phyloP scores from a whole-genome alignment of 345 rosid genomes.

The Lepidium didymum region DNA sequence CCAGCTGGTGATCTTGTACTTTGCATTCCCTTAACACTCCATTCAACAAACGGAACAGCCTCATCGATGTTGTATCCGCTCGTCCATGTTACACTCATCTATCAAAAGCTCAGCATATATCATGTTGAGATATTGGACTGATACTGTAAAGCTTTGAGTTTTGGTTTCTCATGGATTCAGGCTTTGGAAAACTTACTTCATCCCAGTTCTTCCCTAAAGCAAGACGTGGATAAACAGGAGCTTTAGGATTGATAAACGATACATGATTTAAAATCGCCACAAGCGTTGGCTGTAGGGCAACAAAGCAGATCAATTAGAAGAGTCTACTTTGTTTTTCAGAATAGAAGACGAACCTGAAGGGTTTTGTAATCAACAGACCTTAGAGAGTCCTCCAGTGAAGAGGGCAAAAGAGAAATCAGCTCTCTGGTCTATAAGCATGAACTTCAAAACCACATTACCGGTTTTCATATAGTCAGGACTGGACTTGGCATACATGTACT shows the following conservation, averaged over 20 bases:
- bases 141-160: neutral
- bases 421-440: slow-evolving; percentile 80
- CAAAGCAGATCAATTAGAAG: slow-evolving; percentile 1
- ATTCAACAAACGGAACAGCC: slow-evolving; percentile 63
- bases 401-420: slow-evolving; percentile 71
- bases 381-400: slow-evolving; percentile 57
- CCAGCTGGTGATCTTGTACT: slow-evolving; percentile 59
- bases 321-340: neutral
- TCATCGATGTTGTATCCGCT: slow-evolving; percentile 72
- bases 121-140: neutral
- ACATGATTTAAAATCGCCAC: slow-evolving; percentile 57
- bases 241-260: slow-evolving; percentile 59
- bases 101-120: neutral
- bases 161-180: neutral
- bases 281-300: slow-evolving; percentile 61
- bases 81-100: slow-evolving; percentile 94
- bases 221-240: slow-evolving; percentile 74
- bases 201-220: slow-evolving; percentile 80
- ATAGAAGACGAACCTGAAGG: neutral
- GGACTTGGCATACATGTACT: slow-evolving; percentile 66
- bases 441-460: slow-evolving; percentile 49
- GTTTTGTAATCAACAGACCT: slow-evolving; percentile 32
- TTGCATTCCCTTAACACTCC: slow-evolving; percentile 43
- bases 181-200: slow-evolving; percentile 44
- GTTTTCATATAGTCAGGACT: slow-evolving; percentile 38